Conservation (phyloP, 768 basidiomycete genomes). For the Rhodotorula kratochvilovae region DNA sequence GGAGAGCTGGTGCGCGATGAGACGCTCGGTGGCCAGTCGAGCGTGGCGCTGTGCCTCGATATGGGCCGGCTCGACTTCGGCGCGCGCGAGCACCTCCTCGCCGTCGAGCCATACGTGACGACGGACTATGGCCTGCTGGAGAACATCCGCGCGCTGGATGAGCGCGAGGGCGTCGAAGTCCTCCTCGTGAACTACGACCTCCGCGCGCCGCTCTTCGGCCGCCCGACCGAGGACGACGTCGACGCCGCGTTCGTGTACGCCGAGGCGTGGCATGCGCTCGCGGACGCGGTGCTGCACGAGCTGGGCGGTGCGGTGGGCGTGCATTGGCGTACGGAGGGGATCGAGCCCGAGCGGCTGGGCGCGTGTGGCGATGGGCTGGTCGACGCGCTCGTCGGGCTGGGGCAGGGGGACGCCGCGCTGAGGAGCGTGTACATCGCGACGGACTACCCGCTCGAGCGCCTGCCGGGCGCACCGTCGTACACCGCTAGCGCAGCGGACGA, state of each 20-base stretch:
- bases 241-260: neutral
- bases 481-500: neutral
- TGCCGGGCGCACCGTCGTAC: neutral
- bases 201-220: slow-evolving; percentile 8
- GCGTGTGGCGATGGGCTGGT: neutral
- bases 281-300: neutral
- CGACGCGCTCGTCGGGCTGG: neutral
- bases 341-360: neutral
- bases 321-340: slow-evolving; percentile 19
- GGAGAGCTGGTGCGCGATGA: neutral
- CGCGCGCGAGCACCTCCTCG: neutral
- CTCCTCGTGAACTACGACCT: slow-evolving; percentile 23
- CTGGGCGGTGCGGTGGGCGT: neutral
- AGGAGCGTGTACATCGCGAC: slow-evolving; percentile 10
- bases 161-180: neutral
- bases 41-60: neutral
- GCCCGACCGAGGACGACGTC: neutral
- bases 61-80: neutral
- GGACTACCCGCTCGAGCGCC: slow-evolving; percentile 20
- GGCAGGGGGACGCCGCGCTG: neutral
- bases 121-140: neutral
- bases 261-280: neutral
- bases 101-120: neutral
- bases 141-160: slow-evolving; percentile 3
- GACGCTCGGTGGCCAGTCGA: neutral